Evolutionary conservation across 805 yeast genomes (phyloP).

Genomic region (Zygotorulaspora danielsina): DNA sequence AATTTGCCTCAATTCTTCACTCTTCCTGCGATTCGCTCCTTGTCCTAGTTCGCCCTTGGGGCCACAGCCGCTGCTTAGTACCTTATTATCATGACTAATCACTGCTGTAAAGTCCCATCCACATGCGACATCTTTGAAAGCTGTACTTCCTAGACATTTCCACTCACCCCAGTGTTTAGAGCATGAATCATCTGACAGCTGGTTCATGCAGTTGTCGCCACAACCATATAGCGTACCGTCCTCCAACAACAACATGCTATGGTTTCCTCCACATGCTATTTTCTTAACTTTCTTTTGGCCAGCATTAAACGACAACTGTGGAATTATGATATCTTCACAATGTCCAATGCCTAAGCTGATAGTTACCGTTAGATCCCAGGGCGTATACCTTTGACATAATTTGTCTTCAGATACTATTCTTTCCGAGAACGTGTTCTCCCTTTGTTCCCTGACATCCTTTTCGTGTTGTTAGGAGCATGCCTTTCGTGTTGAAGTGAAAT

Average conservation of each 20-base stretch:
- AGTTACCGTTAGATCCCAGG: constrained; percentile 83
- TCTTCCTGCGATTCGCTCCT: constrained; percentile 28
- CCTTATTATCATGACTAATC: constrained; percentile 37
- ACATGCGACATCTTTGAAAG: constrained; percentile 44
- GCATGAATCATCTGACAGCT: constrained; percentile 30
- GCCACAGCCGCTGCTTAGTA: constrained; percentile 61
- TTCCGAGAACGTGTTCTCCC: too few relatives aligned
- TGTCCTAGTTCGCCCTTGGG: constrained; percentile 70
- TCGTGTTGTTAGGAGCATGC: constrained; percentile 7
- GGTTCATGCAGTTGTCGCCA: constrained; percentile 59
- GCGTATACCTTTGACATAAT: constrained; percentile 33
- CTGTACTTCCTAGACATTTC: constrained; percentile 35
- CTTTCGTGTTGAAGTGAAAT: background rate
- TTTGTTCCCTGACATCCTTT: too few relatives aligned
- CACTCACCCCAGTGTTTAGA: constrained; percentile 6
- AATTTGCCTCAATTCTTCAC: constrained; percentile 8
- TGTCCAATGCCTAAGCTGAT: constrained; percentile 63
- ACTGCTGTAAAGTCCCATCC: constrained; percentile 79
- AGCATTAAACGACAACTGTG: constrained; percentile 24
- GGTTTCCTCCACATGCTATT: constrained; percentile 83
- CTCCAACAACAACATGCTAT: constrained; percentile 56
- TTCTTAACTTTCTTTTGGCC: constrained; percentile 33
- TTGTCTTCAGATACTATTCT: background rate
- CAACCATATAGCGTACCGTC: constrained; percentile 51
- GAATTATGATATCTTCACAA: constrained; percentile 44